Base-by-base conservation (phyloP, 2,329 filamentous ascomycete species). In the Aureobasidium sp. region DNA sequence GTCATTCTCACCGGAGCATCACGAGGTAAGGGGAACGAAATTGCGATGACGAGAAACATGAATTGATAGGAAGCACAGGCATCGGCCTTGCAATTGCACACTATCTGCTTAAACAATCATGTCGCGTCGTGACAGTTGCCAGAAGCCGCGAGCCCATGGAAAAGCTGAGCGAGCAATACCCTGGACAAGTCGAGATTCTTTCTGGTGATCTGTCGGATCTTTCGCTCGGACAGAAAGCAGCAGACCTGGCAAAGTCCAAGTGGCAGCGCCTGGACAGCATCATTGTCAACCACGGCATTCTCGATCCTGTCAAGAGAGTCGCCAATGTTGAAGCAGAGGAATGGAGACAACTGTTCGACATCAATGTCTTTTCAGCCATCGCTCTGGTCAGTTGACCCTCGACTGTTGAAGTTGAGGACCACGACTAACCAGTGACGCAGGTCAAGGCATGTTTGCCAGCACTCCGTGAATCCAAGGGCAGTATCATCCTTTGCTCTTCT, bases 321-420 rank as follows among this genome's bases (percentile, higher is more conserved):
- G 84, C 78, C 3, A 83, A 93, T 61, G 80, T 82, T 17, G 82
- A 84, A n/a, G 71, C 85, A 0, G 85, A 88, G 41, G 87, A 89
- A 64, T 97, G 92, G 90, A 87, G 85, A 69, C 75, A 77, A 1
- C 79, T 83, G 9, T 97, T 91, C 74, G 87, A 96, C 68, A 79
- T 91, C 65, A 97, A 97, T 72, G 85, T 97, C 68, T 91, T 97
- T 72, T 93, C 90, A 67, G 85, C 85, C 31, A 78, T 97, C 48
- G 86, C 85, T 37, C 79, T 97, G 74, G 90, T 95, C 78, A 70
- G 84, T 73, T 5, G 29, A 56, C n/a, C 37, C 34, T 37, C 34
- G 12, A 56, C 41, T 62, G 53, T 58, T 61, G 37, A 42, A 59
- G 11, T 20, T 48, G 34, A 52, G 41, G n/a, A 25, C 14, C 37